Base-by-base conservation (phyloP, 2,329 filamentous ascomycete genomes). In the Trichophyton benhamiae region DNA sequence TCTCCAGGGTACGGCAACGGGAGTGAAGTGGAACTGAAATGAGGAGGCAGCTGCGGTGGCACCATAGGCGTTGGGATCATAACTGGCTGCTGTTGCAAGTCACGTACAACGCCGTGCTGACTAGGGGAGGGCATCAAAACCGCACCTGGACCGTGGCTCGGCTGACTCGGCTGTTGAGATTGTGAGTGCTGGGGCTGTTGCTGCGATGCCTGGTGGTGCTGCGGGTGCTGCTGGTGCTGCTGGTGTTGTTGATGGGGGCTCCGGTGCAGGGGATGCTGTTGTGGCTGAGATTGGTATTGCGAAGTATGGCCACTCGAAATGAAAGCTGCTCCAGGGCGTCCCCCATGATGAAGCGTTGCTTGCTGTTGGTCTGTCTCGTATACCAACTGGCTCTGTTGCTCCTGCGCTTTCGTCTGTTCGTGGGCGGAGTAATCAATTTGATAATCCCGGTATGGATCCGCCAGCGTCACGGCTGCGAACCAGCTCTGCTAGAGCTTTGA, bases 381-480 rank as follows among this genome's bases (percentile, higher is more conserved):
- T 68, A 81, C 76, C 73, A 86, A 82, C 72, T 83, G 78, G 72
- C 81, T 79, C 72, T 87, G 83, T 73, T 79, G 80, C 74, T 86
- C 83, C 73, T 83, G 80, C 75, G 80, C 80, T 77, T 83, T 77
- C 78, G 85, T 82, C 76, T 80, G 80, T 72, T 81, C 82, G 78
- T 87, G 85, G 74, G 83, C 79, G 77, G 84, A 81, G 78, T 87
- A 88, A 74, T 87, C 83, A 81, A 88, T 84, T 82, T 86, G 83
- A 80, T 87, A 87, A 79, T 85, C 83, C 81, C 84, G 83, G 80
- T 88, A 89, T 76, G 85, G 84, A 81, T 83, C 81, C 81, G 84
- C 84, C 83, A 87, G 83, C 79, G 83, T 87, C 82, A 78, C 83
- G 80, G 79, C 82, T 77, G 82, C 82, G 76, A 84, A 87, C 87